Evolutionary conservation across 306 rosid species (phyloP).

Genomic region (Trichosanthes truncata): DNA sequence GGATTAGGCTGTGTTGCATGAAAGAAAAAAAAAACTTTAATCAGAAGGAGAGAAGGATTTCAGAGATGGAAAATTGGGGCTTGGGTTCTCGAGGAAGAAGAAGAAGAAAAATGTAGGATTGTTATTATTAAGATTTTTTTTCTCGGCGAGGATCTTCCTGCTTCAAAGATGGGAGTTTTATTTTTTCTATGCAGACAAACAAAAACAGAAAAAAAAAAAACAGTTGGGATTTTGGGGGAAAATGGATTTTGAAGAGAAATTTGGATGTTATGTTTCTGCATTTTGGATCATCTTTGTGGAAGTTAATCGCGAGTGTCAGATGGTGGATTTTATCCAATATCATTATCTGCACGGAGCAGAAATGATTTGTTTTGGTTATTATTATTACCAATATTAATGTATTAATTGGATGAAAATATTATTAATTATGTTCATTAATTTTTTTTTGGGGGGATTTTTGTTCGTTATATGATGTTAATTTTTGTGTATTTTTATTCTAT

Average conservation of each 20-base stretch:
- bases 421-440: neutral
- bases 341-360: neutral
- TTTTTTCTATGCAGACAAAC: neutral
- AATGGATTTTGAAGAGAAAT: neutral
- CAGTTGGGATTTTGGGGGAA: neutral
- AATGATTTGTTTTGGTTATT: neutral
- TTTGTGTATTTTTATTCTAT: neutral
- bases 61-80: slow-evolving; percentile 18
- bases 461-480: neutral
- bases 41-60: neutral
- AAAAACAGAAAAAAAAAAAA: neutral
- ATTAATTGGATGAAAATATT: neutral
- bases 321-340: neutral
- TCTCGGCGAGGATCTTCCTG: neutral
- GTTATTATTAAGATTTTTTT: neutral
- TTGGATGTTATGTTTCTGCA: neutral
- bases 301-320: neutral
- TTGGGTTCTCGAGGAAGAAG: slow-evolving; percentile 48
- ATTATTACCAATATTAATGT: neutral
- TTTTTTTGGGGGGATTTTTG: neutral
- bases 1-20: slow-evolving; percentile 72
- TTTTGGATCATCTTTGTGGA: neutral
- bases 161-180: neutral
- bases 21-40: slow-evolving; percentile 8
- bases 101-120: slow-evolving; percentile 3